Evolutionary conservation across 192 early-diverging fungal species (phyloP), one percentile per base, ranked within the genome.

Genomic region (Backusella luteola): DNA sequence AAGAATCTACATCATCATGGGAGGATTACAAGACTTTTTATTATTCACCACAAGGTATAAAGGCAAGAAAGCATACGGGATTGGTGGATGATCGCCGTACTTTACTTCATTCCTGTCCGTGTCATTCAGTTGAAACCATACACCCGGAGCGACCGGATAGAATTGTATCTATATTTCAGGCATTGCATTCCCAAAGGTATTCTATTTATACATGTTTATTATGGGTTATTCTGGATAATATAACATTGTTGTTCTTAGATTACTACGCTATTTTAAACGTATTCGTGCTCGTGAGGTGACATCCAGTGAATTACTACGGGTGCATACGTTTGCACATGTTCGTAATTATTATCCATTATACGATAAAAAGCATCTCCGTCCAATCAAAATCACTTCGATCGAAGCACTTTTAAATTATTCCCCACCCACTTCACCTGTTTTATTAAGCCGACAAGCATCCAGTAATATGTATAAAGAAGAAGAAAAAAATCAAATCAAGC

Each of bases 141-240:
- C 87, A 88, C 29, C 87, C 87, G 21, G 87, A 88, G 44, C 81
- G 85, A 66, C 87, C 87, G 17, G 87, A 88, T 77, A 74, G 87
- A 34, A 79, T 88, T 41, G 46, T 79, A 4, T 83, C 81, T 46
- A 88, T 88, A 29, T 42, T 88, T 15, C 75, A 83, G 36, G 79
- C 77, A 34, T 81, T 88, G 52, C 85, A 88, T 63, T 79, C 78
- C 52, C 74, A 84, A 42, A 81, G 77, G 81, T 83, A 77, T 23
- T 29, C 12, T 34, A 44, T 38, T 53, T 38, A 6, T 56, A 49
- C 21, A 35, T 76, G 9, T 32, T 73, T 59, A 1, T 52, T 29
- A 32, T 35, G 71, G 32, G 46, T 12, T 34, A 35, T 73, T 35
- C 2, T 71, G 4, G 3, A 39, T 49, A 19, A 49, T 49, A 44